Evolutionary conservation across 2,329 filamentous ascomycete genomes (phyloP), one percentile per base, ranked within the genome.

Genomic region (Sporothrix globosa): DNA sequence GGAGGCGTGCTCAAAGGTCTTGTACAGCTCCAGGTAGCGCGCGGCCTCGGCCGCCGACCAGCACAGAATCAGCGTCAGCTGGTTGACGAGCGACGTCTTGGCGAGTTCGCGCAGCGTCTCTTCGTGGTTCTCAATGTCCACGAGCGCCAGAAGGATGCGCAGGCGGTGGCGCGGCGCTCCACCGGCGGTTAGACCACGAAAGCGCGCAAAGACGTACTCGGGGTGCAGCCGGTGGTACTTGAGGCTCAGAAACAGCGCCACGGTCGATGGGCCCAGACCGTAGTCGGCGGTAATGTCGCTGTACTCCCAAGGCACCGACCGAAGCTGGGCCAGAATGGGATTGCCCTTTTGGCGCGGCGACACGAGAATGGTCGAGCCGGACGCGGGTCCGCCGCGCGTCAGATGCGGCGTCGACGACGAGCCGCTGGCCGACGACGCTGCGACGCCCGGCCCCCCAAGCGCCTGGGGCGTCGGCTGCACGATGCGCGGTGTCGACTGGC

Each of bases 171-270:
- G 92, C 67, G 63, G 61, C 1, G 24, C 63, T 9, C 63, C 63
- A 10, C 63, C 63, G 1, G 92, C 92, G 67, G 92, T 92, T 4
- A 99, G 84, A 65, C 90, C 88, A 68, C 91, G 90, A 75, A 99
- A 96, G 70, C 96, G 91, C 30, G 91, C 93, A 82, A 98, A 98
- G 76, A 99, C 93, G 83, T 99, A 99, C 81, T 99, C 96, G 0
- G 96, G 96, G 78, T 99, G 96, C 68, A 99, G 86, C 39, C 95
- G 92, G 80, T 99, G 96, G 80, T 99, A 99, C 80, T 98, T 99
- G 69, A 99, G 86, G 63, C 92, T 85, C 54, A 99, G 83, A 78
- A 98, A 99, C 5, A 99, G 85, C 0, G 92, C 94, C 77, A 95
- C 97, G 7, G 94, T 97, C 0, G 93, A 97, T 54, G 87, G 78